Base-by-base conservation (phyloP, 805 yeast genomes). In the Candida xiaguanensis region DNA sequence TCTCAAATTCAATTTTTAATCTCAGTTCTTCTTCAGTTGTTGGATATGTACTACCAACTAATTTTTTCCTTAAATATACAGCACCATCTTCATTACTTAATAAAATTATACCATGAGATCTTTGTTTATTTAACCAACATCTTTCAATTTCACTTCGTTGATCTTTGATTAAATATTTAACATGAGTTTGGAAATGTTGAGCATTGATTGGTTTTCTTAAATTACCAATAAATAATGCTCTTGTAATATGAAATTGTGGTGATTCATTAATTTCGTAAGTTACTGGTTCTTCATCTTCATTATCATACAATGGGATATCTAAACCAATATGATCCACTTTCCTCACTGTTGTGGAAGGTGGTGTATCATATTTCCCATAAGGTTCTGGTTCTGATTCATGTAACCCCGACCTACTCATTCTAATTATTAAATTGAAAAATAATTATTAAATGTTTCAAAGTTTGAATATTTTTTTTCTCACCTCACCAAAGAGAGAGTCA, bases 161-260 rank as follows among this genome's bases (percentile, higher is more conserved):
- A 16, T 40, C 45, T 14, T 52, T 40, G 3, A 67, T 62, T 34
- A 62, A 51, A 12, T 50, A 52, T 31, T 57, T 58, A 39, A 72
- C 42, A 42, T 62, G 43, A 16, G 52, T 53, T 45, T 69, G 73
- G 41, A 72, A 65, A 38, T 56, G 58, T 14, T 48, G 51, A 28
- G 68, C 67, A 41, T 65, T 64, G 34, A 69, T 52, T 9, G 70
- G 69, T 3, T 59, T 48, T 12, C 67, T 53, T 34, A 72, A 52
- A 45, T 71, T 72, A 11, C 68, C 76, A n/a, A 71, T 57, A 39
- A 70, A 59, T 27, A 72, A 47, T 1, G 75, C 74, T 35, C 76
- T 52, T 4, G 76, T 71, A 36, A 57, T 56, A 27, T 55, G 61
- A 49, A 58, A 71, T 19, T 48, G 42, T 3, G 74, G 58, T 13